Base-by-base conservation (phyloP, 306 rosid genomes). In the Macrotyloma uniflorum region DNA sequence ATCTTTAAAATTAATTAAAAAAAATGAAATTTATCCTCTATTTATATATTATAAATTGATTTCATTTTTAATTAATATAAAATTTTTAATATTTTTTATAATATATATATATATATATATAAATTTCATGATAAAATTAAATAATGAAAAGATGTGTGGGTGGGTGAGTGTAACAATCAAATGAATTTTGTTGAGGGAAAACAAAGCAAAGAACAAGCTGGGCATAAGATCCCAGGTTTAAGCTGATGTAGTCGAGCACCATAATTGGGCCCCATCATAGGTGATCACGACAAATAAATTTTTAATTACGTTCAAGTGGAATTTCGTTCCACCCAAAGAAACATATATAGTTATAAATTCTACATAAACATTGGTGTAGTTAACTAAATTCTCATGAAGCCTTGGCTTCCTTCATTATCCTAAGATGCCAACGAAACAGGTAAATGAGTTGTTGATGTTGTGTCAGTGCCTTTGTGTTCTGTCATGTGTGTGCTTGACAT, bases 381-480 rank as follows among this genome's bases (percentile, higher is more conserved):
- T 42, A 50, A 35, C 23, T 59, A 3, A 32, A 65, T 78, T 57
- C 67, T 65, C 57, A 51, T 32, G 70, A 77, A 22, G 47, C 67
- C 70, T 28, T 46, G 5, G 36, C 77, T 36, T 58, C 51, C 30
- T 42, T 26, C 32, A 53, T 71, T 61, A 30, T 64, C 72, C 67
- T 61, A 77, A 85, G 42, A 79, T 85, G 90, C 77, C 86, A 73
- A 64, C 81, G 59, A 80, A 86, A 86, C 85, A 78, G 94, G 96
- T 93, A 83, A 80, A 4, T 68, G 57, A 49, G 28, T 72, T 76
- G 22, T 15, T 8, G 71, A 53, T 54, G 62, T 64, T 18, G 35
- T 57, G 10, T 80, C 26, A 69, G 30, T 75, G 59, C 59, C 23
- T 62, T 19, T 33, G 15, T 32, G 24, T 3, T 20, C 8, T 42